Conservation (phyloP, 179 eudicot genomes). For the Spinacia oleracea region DNA sequence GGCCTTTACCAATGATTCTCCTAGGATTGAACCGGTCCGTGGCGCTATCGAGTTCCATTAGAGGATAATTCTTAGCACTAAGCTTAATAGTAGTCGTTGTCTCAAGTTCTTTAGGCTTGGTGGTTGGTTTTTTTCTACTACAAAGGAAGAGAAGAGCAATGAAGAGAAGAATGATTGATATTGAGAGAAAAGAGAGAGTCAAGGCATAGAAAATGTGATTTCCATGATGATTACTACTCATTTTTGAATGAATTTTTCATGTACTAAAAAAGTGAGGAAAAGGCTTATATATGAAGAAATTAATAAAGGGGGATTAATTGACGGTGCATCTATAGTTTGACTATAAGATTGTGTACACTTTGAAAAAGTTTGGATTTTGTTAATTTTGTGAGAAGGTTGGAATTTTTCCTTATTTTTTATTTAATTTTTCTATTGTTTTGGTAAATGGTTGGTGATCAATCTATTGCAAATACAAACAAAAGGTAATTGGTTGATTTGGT, state of each 20-base stretch:
- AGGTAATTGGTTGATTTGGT: slow-evolving; percentile 19
- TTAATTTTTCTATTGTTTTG: slow-evolving; percentile 11
- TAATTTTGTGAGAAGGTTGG: slow-evolving; percentile 1
- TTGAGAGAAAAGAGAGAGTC: slow-evolving; percentile 32
- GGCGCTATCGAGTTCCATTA: slow-evolving; percentile 61
- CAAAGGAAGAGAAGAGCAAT: slow-evolving; percentile 40
- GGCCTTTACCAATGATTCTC: slow-evolving; percentile 64
- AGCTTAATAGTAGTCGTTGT: slow-evolving; percentile 24
- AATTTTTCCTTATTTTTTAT: background rate
- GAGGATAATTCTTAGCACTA: slow-evolving; percentile 37
- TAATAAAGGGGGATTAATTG: background rate
- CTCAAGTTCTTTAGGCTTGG: slow-evolving; percentile 28
- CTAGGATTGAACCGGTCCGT: slow-evolving; percentile 71
- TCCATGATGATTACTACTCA: slow-evolving; percentile 17
- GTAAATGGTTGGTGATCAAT: slow-evolving; percentile 34
- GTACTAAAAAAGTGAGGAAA: background rate
- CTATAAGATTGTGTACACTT: slow-evolving; percentile 30
- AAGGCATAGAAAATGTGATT: slow-evolving; percentile 26
- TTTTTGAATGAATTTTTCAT: slow-evolving; percentile 12
- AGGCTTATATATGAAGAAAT: slow-evolving; percentile 19
- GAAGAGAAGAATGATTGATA: slow-evolving; percentile 33
- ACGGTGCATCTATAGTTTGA: slow-evolving; percentile 30
- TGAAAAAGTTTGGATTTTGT: slow-evolving; percentile 23
- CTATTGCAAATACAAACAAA: slow-evolving; percentile 20
- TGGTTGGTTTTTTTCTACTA: slow-evolving; percentile 33